Percentiles rank a stretch among this genome's conserved stretches.
These are phyloP conservation scores for Arthrobotrys entomopaga DNA, from an alignment of 2,329 filamentous ascomycete species.

Conservation along the genomic window DNA sequence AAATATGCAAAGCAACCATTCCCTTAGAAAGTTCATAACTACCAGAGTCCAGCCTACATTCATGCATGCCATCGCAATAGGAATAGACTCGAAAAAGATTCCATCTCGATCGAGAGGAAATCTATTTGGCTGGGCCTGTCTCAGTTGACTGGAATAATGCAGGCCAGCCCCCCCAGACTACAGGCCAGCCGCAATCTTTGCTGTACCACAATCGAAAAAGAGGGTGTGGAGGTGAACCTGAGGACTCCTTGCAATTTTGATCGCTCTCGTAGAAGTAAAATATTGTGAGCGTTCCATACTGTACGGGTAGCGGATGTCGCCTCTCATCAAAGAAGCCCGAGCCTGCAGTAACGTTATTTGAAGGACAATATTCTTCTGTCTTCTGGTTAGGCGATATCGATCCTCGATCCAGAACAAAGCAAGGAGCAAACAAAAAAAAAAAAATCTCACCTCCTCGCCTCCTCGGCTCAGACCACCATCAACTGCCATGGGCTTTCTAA, in stretches of 20 bases:
- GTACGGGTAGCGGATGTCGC: constrained; percentile 27
- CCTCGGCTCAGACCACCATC: background rate
- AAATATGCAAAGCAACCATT: constrained; percentile 18
- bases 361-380: background rate
- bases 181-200: constrained; percentile 32
- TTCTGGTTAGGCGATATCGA: background rate
- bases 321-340: constrained; percentile 27
- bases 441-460: background rate
- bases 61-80: constrained; percentile 16
- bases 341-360: background rate
- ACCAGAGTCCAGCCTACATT: constrained; percentile 3
- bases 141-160: constrained; percentile 27
- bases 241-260: constrained; percentile 15
- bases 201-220: constrained; percentile 31
- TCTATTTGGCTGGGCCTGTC: constrained; percentile 20
- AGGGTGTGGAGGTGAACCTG: constrained; percentile 37
- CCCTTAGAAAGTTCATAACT: constrained; percentile 12
- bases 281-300: constrained; percentile 26
- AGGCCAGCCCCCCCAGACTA: constrained; percentile 36
- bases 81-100: constrained; percentile 16
- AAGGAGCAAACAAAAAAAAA: constrained; percentile 2
- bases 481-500: constrained; percentile 3
- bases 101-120: constrained; percentile 54
- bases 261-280: background rate
- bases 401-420: background rate